Conservation (phyloP, 2,329 filamentous ascomycete species). For the Fusarium domesticum region DNA sequence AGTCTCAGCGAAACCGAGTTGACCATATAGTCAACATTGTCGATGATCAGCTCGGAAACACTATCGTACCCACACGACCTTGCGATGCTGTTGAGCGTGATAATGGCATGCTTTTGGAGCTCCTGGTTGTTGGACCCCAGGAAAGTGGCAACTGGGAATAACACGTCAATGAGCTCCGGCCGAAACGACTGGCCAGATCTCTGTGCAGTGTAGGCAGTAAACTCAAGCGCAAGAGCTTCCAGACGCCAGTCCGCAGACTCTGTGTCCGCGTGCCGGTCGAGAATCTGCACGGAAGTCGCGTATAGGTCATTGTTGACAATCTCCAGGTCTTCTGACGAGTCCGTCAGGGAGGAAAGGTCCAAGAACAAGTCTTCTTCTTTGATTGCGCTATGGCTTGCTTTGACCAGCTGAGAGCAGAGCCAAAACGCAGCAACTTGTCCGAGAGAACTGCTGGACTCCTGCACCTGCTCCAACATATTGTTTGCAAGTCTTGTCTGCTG, state of each 20-base stretch:
- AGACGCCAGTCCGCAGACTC: slow-evolving; percentile 64
- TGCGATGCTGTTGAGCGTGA: slow-evolving; percentile 78
- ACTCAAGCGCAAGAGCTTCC: slow-evolving; percentile 76
- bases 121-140: slow-evolving; percentile 67
- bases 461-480: slow-evolving; percentile 62
- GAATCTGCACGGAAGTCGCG: slow-evolving; percentile 60
- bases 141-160: slow-evolving; percentile 90
- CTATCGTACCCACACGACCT: slow-evolving; percentile 68
- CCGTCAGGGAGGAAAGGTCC: slow-evolving; percentile 44
- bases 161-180: slow-evolving; percentile 80
- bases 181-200: slow-evolving; percentile 67
- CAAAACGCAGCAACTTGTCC: slow-evolving; percentile 71
- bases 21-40: slow-evolving; percentile 94
- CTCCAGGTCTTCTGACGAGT: slow-evolving; percentile 42
- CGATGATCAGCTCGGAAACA: slow-evolving; percentile 76
- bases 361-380: slow-evolving; percentile 65
- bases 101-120: slow-evolving; percentile 78
- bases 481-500: slow-evolving; percentile 59
- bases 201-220: slow-evolving; percentile 71
- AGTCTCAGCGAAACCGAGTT: slow-evolving; percentile 87
- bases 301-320: slow-evolving; percentile 63
- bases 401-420: slow-evolving; percentile 72
- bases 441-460: slow-evolving; percentile 51
- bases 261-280: slow-evolving; percentile 54
- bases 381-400: slow-evolving; percentile 50